These are phyloP conservation scores for Pleurotus djamor DNA, from an alignment of 768 basidiomycete species.

Conservation along the genomic window DNA sequence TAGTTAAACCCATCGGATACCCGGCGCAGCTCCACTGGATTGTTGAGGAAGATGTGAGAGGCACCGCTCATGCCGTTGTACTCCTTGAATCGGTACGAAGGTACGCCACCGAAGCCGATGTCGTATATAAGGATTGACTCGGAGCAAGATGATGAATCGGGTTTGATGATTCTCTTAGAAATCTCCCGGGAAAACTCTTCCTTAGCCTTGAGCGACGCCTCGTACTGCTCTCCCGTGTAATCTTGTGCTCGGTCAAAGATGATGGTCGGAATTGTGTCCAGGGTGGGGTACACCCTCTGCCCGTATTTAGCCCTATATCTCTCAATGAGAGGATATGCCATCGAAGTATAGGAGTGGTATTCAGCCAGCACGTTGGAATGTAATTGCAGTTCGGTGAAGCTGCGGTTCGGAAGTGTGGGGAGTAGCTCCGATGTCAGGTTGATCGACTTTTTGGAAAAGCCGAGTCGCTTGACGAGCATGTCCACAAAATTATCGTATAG, in stretches of 20 bases:
- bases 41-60: constrained; percentile 21
- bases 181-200: constrained; percentile 21
- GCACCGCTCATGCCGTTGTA: constrained; percentile 28
- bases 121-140: constrained; percentile 35
- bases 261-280: constrained; percentile 28
- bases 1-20: constrained; percentile 27
- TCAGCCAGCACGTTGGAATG: constrained; percentile 30
- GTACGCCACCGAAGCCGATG: constrained; percentile 27
- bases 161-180: constrained; percentile 22
- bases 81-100: constrained; percentile 32
- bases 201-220: constrained; percentile 21
- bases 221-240: constrained; percentile 22
- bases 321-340: constrained; percentile 29
- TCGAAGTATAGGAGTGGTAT: constrained; percentile 30
- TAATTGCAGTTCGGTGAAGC: constrained; percentile 24
- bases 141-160: constrained; percentile 27
- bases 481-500: constrained; percentile 26
- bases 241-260: constrained; percentile 25
- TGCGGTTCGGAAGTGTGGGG: constrained; percentile 24
- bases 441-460: constrained; percentile 20
- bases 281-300: constrained; percentile 20
- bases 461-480: constrained; percentile 20
- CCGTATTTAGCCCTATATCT: constrained; percentile 11
- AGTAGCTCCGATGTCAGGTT: constrained; percentile 26
- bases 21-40: constrained; percentile 10